Conservation (phyloP, 2,329 filamentous ascomycete species). For the Fusarium aywerte region DNA sequence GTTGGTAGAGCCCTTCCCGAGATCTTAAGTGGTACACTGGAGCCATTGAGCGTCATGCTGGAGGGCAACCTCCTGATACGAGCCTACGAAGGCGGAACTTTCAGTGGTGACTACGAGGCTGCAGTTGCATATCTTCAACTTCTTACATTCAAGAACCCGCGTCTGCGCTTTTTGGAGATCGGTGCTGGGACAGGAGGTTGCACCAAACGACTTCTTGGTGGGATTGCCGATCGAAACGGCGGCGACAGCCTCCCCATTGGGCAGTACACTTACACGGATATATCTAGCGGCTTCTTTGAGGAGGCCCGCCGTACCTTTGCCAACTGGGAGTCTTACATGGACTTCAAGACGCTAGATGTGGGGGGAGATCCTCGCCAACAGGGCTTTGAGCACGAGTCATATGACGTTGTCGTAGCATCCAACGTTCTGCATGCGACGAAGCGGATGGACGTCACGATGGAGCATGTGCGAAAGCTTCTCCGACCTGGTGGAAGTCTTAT, state of each 20-base stretch:
- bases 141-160: conserved; percentile 6
- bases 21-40: neutral
- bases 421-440: conserved; percentile 11
- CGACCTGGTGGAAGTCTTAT: neutral
- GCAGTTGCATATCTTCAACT: conserved; percentile 14
- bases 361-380: conserved; percentile 1
- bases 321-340: neutral
- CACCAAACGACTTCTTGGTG: conserved; percentile 10
- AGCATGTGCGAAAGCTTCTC: conserved; percentile 3
- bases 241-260: neutral
- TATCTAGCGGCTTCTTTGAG: conserved; percentile 14
- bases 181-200: conserved; percentile 5
- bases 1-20: neutral
- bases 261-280: conserved; percentile 9
- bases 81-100: conserved; percentile 8
- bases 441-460: conserved; percentile 3
- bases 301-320: neutral
- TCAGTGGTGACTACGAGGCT: conserved; percentile 11
- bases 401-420: conserved; percentile 11
- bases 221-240: neutral
- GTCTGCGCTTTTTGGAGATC: conserved; percentile 8
- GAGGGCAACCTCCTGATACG: neutral
- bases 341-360: conserved; percentile 10
- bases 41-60: conserved; percentile 3
- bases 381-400: neutral